A percentile compares a stretch with the other conserved stretches of the same genome.
Evolutionary conservation across 1,284 basidiomycete species (phyloP).

Genomic region (Apiotrichum gamsii): DNA sequence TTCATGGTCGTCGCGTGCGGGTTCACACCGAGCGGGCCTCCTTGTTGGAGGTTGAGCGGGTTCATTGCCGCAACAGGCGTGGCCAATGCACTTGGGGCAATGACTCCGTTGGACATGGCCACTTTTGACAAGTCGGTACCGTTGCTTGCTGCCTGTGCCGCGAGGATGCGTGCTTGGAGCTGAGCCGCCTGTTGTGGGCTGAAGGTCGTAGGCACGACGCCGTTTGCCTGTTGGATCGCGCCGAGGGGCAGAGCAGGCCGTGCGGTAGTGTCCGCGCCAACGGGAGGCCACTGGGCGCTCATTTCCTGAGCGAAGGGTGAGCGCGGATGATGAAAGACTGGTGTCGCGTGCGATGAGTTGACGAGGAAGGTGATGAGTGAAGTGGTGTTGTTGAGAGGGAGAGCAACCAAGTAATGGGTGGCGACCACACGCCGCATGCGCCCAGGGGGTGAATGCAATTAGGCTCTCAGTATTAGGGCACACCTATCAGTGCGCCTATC

Average conservation of each 20-base stretch:
- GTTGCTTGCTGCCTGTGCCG: background rate
- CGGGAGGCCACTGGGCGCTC: conserved; percentile 3
- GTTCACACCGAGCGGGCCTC: too few relatives aligned
- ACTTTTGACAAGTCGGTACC: background rate
- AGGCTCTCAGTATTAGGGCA: too few relatives aligned
- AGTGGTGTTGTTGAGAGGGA: background rate
- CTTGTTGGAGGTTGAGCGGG: background rate
- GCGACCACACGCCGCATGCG: too few relatives aligned
- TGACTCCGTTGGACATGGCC: conserved; percentile 9
- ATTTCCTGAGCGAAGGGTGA: background rate
- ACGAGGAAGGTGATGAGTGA: background rate
- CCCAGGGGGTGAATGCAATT: too few relatives aligned
- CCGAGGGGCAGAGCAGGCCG: conserved; percentile 3
- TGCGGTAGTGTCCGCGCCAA: background rate
- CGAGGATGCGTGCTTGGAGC: background rate
- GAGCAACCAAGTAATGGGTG: too few relatives aligned
- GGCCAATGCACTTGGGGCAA: conserved; percentile 2
- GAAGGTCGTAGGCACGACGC: background rate
- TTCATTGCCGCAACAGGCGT: background rate
- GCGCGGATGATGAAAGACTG: background rate
- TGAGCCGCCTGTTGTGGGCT: background rate
- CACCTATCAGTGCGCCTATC: too few relatives aligned
- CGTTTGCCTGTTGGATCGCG: conserved; percentile 11
- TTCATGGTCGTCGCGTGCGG: conserved; percentile 1
- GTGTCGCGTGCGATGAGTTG: background rate